Conservation (phyloP, 169 alveolate species). For the Besnoitia besnoiti region DNA sequence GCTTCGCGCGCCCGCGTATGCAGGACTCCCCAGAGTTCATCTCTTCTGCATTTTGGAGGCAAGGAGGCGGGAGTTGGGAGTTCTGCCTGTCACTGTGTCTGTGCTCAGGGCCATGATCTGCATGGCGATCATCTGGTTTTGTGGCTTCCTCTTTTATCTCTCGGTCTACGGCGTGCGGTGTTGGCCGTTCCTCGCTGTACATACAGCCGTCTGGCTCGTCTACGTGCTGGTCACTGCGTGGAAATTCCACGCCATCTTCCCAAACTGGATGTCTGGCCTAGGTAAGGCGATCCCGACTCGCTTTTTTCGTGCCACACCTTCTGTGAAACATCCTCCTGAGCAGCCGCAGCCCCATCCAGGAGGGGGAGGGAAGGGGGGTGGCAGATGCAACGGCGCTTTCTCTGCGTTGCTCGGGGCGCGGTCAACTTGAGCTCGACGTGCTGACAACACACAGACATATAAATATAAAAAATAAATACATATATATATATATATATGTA, state of each 20-base stretch:
- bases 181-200: constrained; percentile 29
- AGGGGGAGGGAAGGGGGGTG: no score
- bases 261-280: constrained; percentile 32
- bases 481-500: no score
- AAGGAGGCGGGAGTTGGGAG: not conserved
- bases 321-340: no score
- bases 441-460: no score
- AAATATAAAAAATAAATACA: no score
- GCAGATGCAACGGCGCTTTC: no score
- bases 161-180: constrained; percentile 45
- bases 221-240: not conserved
- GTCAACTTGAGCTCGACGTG: no score
- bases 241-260: constrained; percentile 27
- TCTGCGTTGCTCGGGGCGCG: no score
- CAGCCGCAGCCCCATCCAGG: no score
- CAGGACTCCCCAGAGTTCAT: not conserved
- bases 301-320: no score
- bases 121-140: constrained; percentile 23
- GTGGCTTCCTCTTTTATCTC: constrained; percentile 55
- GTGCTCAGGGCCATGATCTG: not conserved
- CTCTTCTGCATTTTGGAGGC: not conserved
- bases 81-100: not conserved
- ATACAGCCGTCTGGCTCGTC: not conserved
- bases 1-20: no score
- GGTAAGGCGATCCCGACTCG: no score